Percentiles rank a stretch among this genome's conserved stretches.
These are phyloP conservation scores for Crithidia sp. DNA, from an alignment of 208 protist species.

Conservation along the genomic window DNA sequence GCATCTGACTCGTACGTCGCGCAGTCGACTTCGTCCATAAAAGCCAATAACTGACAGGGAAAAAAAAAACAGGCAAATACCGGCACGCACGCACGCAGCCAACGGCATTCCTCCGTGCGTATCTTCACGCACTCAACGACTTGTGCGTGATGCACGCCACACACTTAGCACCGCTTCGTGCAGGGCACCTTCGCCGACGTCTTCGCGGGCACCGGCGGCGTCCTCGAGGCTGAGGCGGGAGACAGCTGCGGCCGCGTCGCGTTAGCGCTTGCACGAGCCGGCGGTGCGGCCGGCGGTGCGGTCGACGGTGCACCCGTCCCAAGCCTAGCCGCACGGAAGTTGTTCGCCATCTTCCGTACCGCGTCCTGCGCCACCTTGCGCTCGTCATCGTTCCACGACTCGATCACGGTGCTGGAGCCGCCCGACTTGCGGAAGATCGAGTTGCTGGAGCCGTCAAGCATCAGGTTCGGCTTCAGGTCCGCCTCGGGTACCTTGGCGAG, in stretches of 20 bases:
- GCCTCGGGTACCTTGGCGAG: constrained; percentile 61
- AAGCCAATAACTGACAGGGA: too few relatives aligned
- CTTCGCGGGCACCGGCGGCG: not conserved
- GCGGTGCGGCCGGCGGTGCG: not conserved
- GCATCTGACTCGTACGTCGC: too few relatives aligned
- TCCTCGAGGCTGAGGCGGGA: not conserved
- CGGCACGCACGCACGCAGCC: too few relatives aligned
- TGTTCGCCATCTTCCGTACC: constrained; percentile 28
- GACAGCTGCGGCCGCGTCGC: constrained; percentile 4
- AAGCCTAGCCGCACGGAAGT: constrained; percentile 13
- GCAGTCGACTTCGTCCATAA: too few relatives aligned
- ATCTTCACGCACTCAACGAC: too few relatives aligned
- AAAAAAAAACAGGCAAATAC: not conserved
- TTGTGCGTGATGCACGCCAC: too few relatives aligned
- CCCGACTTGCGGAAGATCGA: constrained; percentile 41
- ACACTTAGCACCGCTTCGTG: constrained; percentile 9
- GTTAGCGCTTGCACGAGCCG: not conserved
- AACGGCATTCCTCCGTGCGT: too few relatives aligned
- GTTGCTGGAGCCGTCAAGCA: constrained; percentile 63
- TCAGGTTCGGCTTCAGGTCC: constrained; percentile 73
- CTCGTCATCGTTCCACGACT: constrained; percentile 25
- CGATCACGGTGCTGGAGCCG: constrained; percentile 36
- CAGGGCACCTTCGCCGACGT: constrained; percentile 2
- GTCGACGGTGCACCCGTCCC: not conserved
- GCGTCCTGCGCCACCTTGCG: constrained; percentile 31